Base-by-base conservation (phyloP, 2,329 filamentous ascomycete genomes). In the Sphaerulina vaccinii region DNA sequence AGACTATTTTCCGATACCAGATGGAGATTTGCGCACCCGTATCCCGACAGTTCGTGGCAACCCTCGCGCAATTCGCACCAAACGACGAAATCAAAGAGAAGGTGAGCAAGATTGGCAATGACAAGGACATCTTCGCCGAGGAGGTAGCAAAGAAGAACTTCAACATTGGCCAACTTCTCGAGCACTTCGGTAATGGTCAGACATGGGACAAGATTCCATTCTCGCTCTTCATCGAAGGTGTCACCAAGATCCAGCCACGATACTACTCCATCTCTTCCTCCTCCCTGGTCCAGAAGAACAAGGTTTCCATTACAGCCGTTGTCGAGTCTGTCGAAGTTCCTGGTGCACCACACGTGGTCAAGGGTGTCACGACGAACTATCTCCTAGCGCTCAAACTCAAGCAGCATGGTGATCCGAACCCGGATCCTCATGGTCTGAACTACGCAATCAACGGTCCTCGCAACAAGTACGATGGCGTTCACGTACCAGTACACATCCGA, bases 221-320 rank as follows among this genome's bases (percentile, higher is more conserved):
- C 75, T 96, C 93, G 7, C 85, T 91, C 64, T 85, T 97, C 64
- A 90, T 99, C 61, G 93, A 99, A 78, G 88, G 90, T 60, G 73
- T 99, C 56, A 88, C 85, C 73, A 97, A 96, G 78, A 84, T 99
- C 51, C 93, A 99, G 72, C 92, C 93, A 33, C 89, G 93, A 43
- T 99, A 97, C 79, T 99, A 99, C 78, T 99, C 95, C 43, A 99
- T 99, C 71, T 99, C 93, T 2, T 99, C 95, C 1, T 97, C 93
- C 1, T 96, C 93, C 5, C 72, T 90, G 7, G 91, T 95, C 13
- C 91, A 99, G 69, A 91, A 93, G 69, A 86, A 95, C 73, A 92
- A 90, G 76, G 90, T 99, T 61, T 89, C 93, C 55, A 87, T 99
- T 65, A 99, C 93, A 13, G 92, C 92, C 51, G 87, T 97, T 35